These are phyloP conservation scores for Sphagnum contortum DNA, from an alignment of 225 moss, liverwort and hornwort genomes.

Conservation along the genomic window DNA sequence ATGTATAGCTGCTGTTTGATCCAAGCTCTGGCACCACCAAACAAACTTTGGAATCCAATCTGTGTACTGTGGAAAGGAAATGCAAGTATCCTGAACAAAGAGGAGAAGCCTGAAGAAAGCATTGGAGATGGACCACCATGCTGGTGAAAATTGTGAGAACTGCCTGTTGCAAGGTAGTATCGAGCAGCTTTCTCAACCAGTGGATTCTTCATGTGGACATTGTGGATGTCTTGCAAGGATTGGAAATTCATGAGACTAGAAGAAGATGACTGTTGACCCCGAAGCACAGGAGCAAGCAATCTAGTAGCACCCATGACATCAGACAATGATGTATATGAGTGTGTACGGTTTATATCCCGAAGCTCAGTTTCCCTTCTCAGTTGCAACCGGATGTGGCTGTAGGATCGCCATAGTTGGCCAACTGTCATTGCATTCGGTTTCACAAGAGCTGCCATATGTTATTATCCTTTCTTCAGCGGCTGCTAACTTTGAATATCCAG, in stretches of 20 bases:
- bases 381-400: conserved; percentile 13
- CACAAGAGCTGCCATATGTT: conserved; percentile 31
- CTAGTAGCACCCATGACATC: conserved; percentile 22
- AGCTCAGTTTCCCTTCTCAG: conserved; percentile 28
- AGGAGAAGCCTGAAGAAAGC: too few relatives aligned
- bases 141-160: too few relatives aligned
- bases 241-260: conserved; percentile 19
- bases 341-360: conserved; percentile 36
- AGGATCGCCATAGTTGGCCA: conserved; percentile 33
- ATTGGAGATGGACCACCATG: too few relatives aligned
- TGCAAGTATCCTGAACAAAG: too few relatives aligned
- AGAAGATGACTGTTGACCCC: neutral
- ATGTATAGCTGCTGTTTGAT: too few relatives aligned
- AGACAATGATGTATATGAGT: conserved; percentile 25
- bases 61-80: too few relatives aligned
- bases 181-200: conserved; percentile 46
- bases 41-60: too few relatives aligned
- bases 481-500: too few relatives aligned
- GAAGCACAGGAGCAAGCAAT: too few relatives aligned
- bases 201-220: conserved; percentile 53
- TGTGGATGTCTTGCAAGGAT: conserved; percentile 32
- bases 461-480: too few relatives aligned
- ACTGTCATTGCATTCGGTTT: conserved; percentile 21
- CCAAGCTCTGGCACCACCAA: too few relatives aligned
- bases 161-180: conserved; percentile 27